A percentile compares a stretch with the other conserved stretches of the same genome.
Evolutionary conservation across 371 early-diverging fungal genomes (phyloP).

Genomic region (Dichotomocladium elegans): DNA sequence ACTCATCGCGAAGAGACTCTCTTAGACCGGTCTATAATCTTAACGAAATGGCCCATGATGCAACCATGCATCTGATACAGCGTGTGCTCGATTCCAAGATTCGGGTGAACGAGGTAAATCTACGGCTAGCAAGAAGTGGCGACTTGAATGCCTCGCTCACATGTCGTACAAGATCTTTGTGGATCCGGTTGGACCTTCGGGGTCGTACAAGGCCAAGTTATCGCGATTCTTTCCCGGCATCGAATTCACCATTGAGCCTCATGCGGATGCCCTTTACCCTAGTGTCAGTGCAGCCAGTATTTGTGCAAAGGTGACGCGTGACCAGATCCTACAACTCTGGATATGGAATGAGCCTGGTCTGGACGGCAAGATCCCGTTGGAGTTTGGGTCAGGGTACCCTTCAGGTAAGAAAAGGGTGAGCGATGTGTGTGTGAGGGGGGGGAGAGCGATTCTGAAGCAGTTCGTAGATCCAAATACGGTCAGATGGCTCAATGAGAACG

Average conservation of each 20-base stretch:
- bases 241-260: slow-evolving; percentile 85
- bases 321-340: slow-evolving; percentile 82
- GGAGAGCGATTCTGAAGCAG: background rate
- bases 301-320: slow-evolving; percentile 97
- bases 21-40: slow-evolving; percentile 84
- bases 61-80: slow-evolving; percentile 83
- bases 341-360: slow-evolving; percentile 67
- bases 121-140: no score
- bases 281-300: slow-evolving; percentile 99
- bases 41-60: slow-evolving; percentile 92
- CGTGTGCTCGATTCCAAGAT: slow-evolving; percentile 62
- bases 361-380: slow-evolving; percentile 36
- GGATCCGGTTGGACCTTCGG: slow-evolving; percentile 97
- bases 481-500: slow-evolving; percentile 79
- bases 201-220: slow-evolving; percentile 79
- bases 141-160: no score
- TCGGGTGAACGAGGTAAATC: slow-evolving; percentile 65
- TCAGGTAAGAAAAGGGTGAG: slow-evolving; percentile 44
- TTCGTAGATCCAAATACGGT: slow-evolving; percentile 88
- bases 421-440: background rate
- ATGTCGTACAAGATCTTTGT: slow-evolving; percentile 71
- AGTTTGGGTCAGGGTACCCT: slow-evolving; percentile 98
- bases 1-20: no score
- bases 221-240: slow-evolving; percentile 67
- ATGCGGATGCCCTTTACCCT: slow-evolving; percentile 96